phyloP scores from a whole-genome alignment of 2,329 filamentous ascomycete species.

The Fusarium pseudoanthophilum region DNA sequence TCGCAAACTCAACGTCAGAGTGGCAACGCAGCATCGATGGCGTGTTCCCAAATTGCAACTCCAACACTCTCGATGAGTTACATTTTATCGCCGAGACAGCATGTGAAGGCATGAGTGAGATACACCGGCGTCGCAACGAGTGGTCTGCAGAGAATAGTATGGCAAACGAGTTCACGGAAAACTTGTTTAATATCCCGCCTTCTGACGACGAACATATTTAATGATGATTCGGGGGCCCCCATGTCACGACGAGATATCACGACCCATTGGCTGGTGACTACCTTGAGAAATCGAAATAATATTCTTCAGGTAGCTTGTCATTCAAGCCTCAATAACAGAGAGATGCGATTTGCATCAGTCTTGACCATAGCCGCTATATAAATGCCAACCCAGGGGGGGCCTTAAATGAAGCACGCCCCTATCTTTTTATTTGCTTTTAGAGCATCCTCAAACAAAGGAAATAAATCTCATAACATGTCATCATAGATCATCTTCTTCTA shows the following conservation, averaged over 20 bases:
- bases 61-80: slow-evolving; percentile 56
- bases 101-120: slow-evolving; percentile 56
- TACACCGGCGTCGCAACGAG: slow-evolving; percentile 51
- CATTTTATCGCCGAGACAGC: slow-evolving; percentile 58
- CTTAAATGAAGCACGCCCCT: slow-evolving; percentile 13
- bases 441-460: slow-evolving; percentile 20
- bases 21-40: slow-evolving; percentile 58
- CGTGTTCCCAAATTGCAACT: slow-evolving; percentile 57
- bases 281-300: slow-evolving; percentile 22
- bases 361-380: slow-evolving; percentile 34
- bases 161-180: slow-evolving; percentile 48
- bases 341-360: slow-evolving; percentile 29
- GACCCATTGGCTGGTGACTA: slow-evolving; percentile 3
- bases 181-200: slow-evolving; percentile 37
- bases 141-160: slow-evolving; percentile 45
- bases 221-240: neutral
- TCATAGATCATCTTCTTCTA: slow-evolving; percentile 33
- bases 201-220: slow-evolving; percentile 23
- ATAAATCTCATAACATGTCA: slow-evolving; percentile 36
- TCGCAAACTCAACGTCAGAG: slow-evolving; percentile 54
- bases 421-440: slow-evolving; percentile 26
- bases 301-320: slow-evolving; percentile 35
- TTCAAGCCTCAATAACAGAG: slow-evolving; percentile 35
- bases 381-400: slow-evolving; percentile 22
- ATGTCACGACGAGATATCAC: slow-evolving; percentile 3